phyloP scores from a whole-genome alignment of 768 basidiomycete species.

The Tremella fuciformis region DNA sequence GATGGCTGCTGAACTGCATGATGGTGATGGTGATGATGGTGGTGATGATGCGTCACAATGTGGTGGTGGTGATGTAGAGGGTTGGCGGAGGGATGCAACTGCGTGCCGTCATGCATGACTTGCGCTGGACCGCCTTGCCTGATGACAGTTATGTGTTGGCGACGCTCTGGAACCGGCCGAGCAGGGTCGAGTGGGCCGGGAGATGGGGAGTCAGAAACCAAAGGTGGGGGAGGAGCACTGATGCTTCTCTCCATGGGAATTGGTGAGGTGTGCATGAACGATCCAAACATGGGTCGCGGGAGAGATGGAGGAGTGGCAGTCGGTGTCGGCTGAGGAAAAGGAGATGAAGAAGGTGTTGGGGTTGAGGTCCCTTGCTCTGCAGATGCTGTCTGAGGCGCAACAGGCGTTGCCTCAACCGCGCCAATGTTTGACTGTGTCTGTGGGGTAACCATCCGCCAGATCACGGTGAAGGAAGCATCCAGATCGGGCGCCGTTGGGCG shows the following conservation, averaged over 20 bases:
- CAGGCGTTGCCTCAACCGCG: too few species aligned
- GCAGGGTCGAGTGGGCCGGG: not conserved
- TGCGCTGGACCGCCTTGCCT: not conserved
- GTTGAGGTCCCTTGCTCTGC: constrained; percentile 22
- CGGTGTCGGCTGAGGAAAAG: constrained; percentile 31
- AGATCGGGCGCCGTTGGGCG: not conserved
- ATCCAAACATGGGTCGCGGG: not conserved
- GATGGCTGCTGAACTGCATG: constrained; percentile 4
- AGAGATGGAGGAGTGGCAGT: constrained; percentile 9
- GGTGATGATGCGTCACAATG: constrained; percentile 3
- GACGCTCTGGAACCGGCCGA: constrained; percentile 1
- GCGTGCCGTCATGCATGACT: not conserved
- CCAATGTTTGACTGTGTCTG: too few species aligned
- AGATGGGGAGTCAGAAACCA: not conserved
- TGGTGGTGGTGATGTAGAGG: constrained; percentile 21
- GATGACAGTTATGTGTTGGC: constrained; percentile 7
- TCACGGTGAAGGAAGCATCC: not conserved
- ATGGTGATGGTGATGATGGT: constrained; percentile 19
- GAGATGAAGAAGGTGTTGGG: constrained; percentile 37
- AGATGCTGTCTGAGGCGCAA: not conserved
- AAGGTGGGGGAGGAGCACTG: not conserved
- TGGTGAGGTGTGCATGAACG: not conserved
- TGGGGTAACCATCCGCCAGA: constrained; percentile 5
- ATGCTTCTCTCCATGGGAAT: constrained; percentile 5
- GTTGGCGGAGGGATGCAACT: not conserved